Evolutionary conservation across 257 asterid genomes (phyloP).

Genomic region (Jacaranda copaia): DNA sequence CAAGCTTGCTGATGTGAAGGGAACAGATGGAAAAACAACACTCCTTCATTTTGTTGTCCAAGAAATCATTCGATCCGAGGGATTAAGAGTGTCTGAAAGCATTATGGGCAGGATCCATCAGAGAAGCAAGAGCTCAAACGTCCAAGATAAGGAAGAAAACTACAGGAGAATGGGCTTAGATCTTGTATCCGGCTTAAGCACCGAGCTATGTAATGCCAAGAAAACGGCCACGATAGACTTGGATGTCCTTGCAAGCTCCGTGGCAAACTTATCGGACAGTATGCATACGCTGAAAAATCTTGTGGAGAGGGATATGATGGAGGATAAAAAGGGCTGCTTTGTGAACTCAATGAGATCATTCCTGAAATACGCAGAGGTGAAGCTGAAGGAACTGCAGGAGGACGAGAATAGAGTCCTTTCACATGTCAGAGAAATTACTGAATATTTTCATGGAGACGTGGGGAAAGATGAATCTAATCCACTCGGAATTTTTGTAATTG

Average conservation of each 20-base stretch:
- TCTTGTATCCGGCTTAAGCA: constrained; percentile 74
- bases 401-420: constrained; percentile 72
- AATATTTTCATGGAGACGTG: constrained; percentile 93
- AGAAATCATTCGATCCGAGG: constrained; percentile 89
- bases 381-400: constrained; percentile 68
- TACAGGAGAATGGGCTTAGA: constrained; percentile 88
- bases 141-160: constrained; percentile 71
- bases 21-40: constrained; percentile 90
- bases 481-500: constrained; percentile 82
- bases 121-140: constrained; percentile 43
- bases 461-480: constrained; percentile 87
- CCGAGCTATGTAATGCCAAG: constrained; percentile 90
- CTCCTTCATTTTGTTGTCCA: constrained; percentile 97
- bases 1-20: constrained; percentile 90
- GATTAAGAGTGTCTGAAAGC: constrained; percentile 85
- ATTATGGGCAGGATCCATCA: constrained; percentile 88
- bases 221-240: constrained; percentile 88
- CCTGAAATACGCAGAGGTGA: constrained; percentile 59
- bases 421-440: constrained; percentile 79
- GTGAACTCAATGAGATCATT: constrained; percentile 69
- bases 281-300: constrained; percentile 52
- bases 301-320: constrained; percentile 50
- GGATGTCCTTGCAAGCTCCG: constrained; percentile 84
- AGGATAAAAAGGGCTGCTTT: constrained; percentile 61
- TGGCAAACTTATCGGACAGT: constrained; percentile 63